phyloP scores from a whole-genome alignment of 2,329 filamentous ascomycete genomes.

The Phyllosticta citriasiana region DNA sequence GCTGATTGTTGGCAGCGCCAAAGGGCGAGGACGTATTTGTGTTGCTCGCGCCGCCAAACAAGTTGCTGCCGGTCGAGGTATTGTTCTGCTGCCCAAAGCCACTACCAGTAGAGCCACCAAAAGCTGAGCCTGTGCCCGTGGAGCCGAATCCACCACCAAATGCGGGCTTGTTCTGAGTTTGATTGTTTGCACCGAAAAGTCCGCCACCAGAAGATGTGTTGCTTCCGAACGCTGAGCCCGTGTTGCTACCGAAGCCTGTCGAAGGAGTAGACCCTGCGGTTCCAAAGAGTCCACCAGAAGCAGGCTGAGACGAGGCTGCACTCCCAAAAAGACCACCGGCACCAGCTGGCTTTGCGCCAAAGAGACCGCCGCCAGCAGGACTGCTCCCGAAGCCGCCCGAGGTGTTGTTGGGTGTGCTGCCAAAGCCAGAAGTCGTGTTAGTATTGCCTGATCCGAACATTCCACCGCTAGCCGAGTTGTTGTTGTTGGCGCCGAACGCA shows the following conservation, averaged over 20 bases:
- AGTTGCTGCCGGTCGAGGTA: slow-evolving; percentile 17
- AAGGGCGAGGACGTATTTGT: slow-evolving; percentile 3
- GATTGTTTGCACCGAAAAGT: slow-evolving; percentile 12
- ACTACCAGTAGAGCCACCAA: slow-evolving; percentile 19
- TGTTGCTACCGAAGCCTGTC: background rate
- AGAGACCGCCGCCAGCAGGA: slow-evolving; percentile 19
- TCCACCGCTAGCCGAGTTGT: slow-evolving; percentile 29
- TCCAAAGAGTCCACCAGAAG: slow-evolving; percentile 24
- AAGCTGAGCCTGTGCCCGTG: slow-evolving; percentile 14
- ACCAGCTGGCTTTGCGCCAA: slow-evolving; percentile 20
- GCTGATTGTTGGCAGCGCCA: slow-evolving; percentile 12
- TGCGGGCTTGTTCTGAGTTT: slow-evolving; percentile 14
- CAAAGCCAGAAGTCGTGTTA: slow-evolving; percentile 16
- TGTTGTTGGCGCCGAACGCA: slow-evolving; percentile 39
- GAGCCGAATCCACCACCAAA: slow-evolving; percentile 15
- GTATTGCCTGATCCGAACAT: slow-evolving; percentile 31
- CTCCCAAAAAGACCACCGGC: slow-evolving; percentile 18
- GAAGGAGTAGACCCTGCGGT: slow-evolving; percentile 11
- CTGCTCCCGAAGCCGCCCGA: slow-evolving; percentile 24
- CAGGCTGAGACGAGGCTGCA: slow-evolving; percentile 16
- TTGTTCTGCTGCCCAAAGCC: slow-evolving; percentile 22
- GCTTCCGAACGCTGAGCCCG: slow-evolving; percentile 13
- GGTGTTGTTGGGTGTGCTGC: slow-evolving; percentile 13
- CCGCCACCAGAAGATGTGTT: slow-evolving; percentile 17
- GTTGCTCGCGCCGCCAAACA: slow-evolving; percentile 19